phyloP scores from a whole-genome alignment of 208 protist genomes.

The Leishmania tropica region DNA sequence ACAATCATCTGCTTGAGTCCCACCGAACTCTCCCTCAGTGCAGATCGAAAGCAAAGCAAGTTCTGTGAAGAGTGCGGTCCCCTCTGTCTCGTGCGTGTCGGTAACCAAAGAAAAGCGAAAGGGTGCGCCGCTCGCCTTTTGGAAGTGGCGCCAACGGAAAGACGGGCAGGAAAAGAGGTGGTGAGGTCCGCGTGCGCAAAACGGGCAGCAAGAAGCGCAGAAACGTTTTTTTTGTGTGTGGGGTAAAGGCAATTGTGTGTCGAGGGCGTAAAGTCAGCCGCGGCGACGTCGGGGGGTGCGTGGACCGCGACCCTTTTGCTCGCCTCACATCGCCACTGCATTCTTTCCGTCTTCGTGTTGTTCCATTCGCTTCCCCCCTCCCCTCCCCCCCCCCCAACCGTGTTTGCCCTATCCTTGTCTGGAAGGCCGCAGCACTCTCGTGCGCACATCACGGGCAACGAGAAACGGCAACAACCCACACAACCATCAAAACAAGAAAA shows the following conservation, averaged over 20 bases:
- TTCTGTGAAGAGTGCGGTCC: not conserved
- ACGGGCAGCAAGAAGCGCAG: not conserved
- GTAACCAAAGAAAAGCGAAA: not conserved
- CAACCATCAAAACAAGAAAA: not conserved
- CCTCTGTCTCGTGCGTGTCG: not conserved
- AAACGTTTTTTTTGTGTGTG: not conserved
- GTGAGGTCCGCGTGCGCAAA: not conserved
- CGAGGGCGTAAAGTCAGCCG: not conserved
- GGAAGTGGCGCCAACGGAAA: not conserved
- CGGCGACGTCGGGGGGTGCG: not conserved
- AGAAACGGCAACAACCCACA: not conserved
- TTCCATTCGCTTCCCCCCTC: not conserved
- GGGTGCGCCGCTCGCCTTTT: not conserved
- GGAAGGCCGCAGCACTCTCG: not conserved
- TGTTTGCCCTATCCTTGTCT: not conserved
- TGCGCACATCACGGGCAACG: not conserved
- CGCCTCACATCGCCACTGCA: not conserved
- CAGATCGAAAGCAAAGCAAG: not conserved
- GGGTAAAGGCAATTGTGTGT: not conserved
- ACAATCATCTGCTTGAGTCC: not conserved
- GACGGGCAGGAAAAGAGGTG: not conserved
- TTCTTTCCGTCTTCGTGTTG: not conserved
- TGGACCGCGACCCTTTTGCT: not conserved
- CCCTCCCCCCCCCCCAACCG: not conserved
- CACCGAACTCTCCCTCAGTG: not conserved